Conservation (phyloP, 306 rosid species). For the Luffa aegyptiaca region DNA sequence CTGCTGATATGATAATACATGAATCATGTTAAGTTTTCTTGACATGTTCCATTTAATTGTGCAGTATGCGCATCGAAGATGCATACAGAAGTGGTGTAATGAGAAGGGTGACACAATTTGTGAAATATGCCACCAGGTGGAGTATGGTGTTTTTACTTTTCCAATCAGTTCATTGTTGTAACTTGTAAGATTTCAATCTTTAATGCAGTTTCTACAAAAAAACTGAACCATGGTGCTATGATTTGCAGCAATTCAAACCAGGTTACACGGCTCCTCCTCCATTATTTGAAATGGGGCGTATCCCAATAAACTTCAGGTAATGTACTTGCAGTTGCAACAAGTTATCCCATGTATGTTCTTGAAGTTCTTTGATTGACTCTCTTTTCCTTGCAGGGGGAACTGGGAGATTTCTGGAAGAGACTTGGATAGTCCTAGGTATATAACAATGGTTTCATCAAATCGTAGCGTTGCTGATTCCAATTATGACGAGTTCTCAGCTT, state of each 20-base stretch:
- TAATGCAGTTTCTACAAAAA: background rate
- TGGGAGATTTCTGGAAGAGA: constrained; percentile 90
- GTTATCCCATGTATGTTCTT: background rate
- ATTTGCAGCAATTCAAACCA: constrained; percentile 67
- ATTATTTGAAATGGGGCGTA: constrained; percentile 69
- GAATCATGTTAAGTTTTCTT: background rate
- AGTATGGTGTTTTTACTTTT: constrained; percentile 1
- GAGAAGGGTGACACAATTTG: constrained; percentile 90
- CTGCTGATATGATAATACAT: background rate
- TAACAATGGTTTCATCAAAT: constrained; percentile 84
- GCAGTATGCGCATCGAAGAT: constrained; percentile 93
- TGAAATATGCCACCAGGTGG: constrained; percentile 96
- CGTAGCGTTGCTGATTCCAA: constrained; percentile 33
- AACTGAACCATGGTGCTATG: background rate
- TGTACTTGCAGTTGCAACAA: constrained; percentile 3
- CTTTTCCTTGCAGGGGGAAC: constrained; percentile 58
- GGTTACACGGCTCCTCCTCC: constrained; percentile 93
- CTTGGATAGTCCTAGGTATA: constrained; percentile 51
- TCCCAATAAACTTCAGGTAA: constrained; percentile 95
- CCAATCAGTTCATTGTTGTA: background rate
- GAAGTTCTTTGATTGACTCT: background rate
- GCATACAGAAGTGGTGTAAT: constrained; percentile 91
- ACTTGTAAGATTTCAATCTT: background rate
- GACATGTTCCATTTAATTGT: constrained; percentile 12
- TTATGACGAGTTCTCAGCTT: constrained; percentile 47